These are phyloP conservation scores for Neonectria ditissima DNA, from an alignment of 2,329 filamentous ascomycete species.

Conservation along the genomic window DNA sequence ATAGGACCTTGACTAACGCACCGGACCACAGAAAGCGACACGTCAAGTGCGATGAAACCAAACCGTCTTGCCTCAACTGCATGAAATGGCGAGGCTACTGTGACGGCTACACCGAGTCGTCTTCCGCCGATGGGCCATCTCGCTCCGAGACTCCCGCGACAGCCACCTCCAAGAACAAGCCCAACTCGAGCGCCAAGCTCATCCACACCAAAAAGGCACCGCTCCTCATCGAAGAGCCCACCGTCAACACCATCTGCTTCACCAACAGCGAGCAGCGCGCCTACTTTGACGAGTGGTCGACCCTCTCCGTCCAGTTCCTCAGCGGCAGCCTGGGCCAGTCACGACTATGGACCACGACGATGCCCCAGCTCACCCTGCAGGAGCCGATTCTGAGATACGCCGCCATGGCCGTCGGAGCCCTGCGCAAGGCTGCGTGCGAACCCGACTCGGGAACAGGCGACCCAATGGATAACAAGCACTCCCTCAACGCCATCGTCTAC, in stretches of 20 bases:
- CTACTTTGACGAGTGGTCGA: constrained; percentile 55
- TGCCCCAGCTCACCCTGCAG: constrained; percentile 54
- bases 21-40: constrained; percentile 51
- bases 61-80: constrained; percentile 56
- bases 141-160: constrained; percentile 18
- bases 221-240: constrained; percentile 48
- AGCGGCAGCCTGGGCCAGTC: constrained; percentile 51
- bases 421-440: constrained; percentile 52
- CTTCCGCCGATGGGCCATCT: constrained; percentile 22
- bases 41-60: constrained; percentile 58
- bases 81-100: constrained; percentile 57
- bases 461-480: constrained; percentile 50
- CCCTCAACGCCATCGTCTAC: constrained; percentile 54
- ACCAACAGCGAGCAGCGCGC: constrained; percentile 48
- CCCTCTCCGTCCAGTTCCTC: constrained; percentile 51
- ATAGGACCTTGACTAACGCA: constrained; percentile 27
- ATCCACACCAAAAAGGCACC: constrained; percentile 49
- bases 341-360: constrained; percentile 54
- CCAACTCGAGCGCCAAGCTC: constrained; percentile 43
- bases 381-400: constrained; percentile 53
- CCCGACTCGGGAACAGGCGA: constrained; percentile 35
- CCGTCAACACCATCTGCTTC: constrained; percentile 51
- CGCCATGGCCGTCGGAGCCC: constrained; percentile 56
- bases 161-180: constrained; percentile 24
- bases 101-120: constrained; percentile 48